Evolutionary conservation across 352 stramenopile genomes (phyloP).

Genomic region (Globisporangium sylvaticum): DNA sequence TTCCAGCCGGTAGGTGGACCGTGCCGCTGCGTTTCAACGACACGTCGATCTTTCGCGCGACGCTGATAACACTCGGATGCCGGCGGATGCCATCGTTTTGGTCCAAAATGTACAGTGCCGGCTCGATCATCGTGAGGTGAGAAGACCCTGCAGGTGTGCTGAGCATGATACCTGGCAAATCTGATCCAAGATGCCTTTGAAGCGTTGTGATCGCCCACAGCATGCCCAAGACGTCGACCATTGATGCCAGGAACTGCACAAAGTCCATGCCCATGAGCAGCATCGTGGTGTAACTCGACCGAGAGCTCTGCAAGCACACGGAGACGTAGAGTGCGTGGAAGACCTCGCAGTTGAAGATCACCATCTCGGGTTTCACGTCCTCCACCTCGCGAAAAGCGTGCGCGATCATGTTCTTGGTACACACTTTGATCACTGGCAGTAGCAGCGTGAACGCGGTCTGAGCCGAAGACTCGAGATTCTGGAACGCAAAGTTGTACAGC

Average conservation of each 20-base stretch:
- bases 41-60: background rate
- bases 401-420: slow-evolving; percentile 21
- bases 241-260: background rate
- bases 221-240: background rate
- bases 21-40: background rate
- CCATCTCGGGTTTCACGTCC: slow-evolving; percentile 24
- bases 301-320: slow-evolving; percentile 24
- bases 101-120: background rate
- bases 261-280: background rate
- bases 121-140: background rate
- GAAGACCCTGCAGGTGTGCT: too few species aligned
- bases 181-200: background rate
- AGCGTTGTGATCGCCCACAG: background rate
- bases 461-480: background rate
- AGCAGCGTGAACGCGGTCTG: slow-evolving; percentile 19
- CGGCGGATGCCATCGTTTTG: background rate
- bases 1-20: background rate
- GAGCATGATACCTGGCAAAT: too few species aligned
- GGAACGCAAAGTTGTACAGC: slow-evolving; percentile 22
- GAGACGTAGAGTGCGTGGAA: slow-evolving; percentile 25
- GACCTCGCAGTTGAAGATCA: slow-evolving; percentile 25
- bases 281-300: slow-evolving; percentile 16
- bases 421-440: slow-evolving; percentile 18
- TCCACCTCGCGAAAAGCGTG: slow-evolving; percentile 20
- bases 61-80: background rate